phyloP scores from a whole-genome alignment of 805 yeast species.

The Candida khao-thaluensis region DNA sequence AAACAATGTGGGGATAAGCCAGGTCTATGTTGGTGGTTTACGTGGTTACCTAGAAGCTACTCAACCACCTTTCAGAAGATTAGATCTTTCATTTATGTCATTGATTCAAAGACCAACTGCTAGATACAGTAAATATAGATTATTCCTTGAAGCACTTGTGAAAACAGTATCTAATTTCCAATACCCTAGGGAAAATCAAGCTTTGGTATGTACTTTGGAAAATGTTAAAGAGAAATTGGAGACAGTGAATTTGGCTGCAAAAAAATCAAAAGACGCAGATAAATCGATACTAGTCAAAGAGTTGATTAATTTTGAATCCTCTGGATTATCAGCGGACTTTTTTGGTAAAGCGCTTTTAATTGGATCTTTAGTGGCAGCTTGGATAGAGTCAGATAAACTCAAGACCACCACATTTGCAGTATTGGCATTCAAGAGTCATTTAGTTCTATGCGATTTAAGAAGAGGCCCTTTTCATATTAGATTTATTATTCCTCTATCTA shows the following conservation, averaged over 20 bases:
- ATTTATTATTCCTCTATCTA: constrained; percentile 50
- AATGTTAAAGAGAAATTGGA: constrained; percentile 9
- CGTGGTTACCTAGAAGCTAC: constrained; percentile 41
- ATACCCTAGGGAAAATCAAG: not conserved
- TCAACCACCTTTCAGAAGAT: constrained; percentile 30
- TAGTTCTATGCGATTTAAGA: constrained; percentile 32
- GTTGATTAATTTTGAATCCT: constrained; percentile 8
- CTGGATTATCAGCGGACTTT: constrained; percentile 4
- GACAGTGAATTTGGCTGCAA: constrained; percentile 8
- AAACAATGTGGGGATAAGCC: not conserved
- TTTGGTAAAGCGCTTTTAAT: constrained; percentile 46
- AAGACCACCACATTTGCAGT: constrained; percentile 27
- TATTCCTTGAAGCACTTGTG: constrained; percentile 43
- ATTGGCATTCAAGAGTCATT: constrained; percentile 51
- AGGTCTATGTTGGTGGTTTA: constrained; percentile 30
- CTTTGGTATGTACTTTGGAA: not conserved
- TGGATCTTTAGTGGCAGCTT: constrained; percentile 43
- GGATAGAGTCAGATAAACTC: constrained; percentile 28
- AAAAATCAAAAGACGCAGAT: not conserved
- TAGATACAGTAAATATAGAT: constrained; percentile 49
- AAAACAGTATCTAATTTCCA: not conserved
- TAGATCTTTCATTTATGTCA: constrained; percentile 55
- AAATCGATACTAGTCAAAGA: constrained; percentile 2
- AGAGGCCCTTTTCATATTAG: constrained; percentile 25
- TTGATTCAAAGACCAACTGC: constrained; percentile 54